These are phyloP conservation scores for Phaseolus coccineus DNA, from an alignment of 331 rosid genomes.

Conservation along the genomic window DNA sequence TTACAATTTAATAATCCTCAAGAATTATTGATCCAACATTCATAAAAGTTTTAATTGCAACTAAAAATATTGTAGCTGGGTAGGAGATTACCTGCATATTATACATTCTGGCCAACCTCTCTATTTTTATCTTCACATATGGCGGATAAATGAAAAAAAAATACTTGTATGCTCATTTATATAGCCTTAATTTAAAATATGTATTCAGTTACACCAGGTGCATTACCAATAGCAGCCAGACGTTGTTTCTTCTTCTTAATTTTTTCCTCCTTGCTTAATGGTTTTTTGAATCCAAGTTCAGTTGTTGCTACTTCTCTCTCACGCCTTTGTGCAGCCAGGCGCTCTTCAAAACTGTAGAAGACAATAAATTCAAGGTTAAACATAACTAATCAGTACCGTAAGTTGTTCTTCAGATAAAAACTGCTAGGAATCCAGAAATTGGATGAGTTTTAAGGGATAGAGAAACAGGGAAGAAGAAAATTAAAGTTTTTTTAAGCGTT, in stretches of 20 bases:
- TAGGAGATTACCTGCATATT: slow-evolving; percentile 4
- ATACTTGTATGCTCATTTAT: slow-evolving; percentile 2
- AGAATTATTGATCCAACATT: not conserved
- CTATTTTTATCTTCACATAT: not conserved
- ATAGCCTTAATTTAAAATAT: slow-evolving; percentile 18
- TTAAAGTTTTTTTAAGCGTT: not conserved
- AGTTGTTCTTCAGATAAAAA: not conserved
- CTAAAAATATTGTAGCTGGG: not conserved
- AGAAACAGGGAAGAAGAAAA: not conserved
- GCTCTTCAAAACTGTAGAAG: slow-evolving; percentile 48
- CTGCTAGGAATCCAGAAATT: not conserved
- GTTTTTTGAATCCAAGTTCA: slow-evolving; percentile 49
- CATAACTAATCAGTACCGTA: slow-evolving; percentile 21
- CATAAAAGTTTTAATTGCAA: not conserved
- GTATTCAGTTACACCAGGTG: slow-evolving; percentile 10
- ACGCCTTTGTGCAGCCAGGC: slow-evolving; percentile 42
- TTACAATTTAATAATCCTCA: not conserved
- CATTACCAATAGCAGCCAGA: slow-evolving; percentile 49
- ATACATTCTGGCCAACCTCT: not conserved
- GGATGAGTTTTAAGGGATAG: not conserved
- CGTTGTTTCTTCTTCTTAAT: slow-evolving; percentile 45
- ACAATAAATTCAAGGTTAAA: slow-evolving; percentile 9
- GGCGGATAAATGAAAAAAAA: not conserved
- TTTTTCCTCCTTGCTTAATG: slow-evolving; percentile 49
- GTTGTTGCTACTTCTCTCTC: slow-evolving; percentile 46